phyloP scores from a whole-genome alignment of 2,329 filamentous ascomycete species.

The Dendrostoma leiphaemia region DNA sequence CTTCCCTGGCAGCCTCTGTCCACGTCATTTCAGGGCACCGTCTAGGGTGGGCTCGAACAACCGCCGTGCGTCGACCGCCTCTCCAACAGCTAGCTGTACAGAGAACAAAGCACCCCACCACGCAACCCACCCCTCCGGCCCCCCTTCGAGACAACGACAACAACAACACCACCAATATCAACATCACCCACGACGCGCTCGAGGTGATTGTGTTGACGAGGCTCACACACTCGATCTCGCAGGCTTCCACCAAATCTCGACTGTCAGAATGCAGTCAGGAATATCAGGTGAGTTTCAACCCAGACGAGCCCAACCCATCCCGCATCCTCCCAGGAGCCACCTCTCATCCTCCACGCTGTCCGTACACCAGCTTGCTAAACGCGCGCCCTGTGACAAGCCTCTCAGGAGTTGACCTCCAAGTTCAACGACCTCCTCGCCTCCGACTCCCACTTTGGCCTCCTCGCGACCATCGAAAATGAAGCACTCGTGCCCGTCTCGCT shows the following conservation, averaged over 20 bases:
- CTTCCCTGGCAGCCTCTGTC: no score
- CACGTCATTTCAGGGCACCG: no score
- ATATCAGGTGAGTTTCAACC: slow-evolving; percentile 15
- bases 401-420: slow-evolving; percentile 70
- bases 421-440: slow-evolving; percentile 69
- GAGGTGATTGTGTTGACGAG: neutral
- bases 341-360: neutral
- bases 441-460: slow-evolving; percentile 62
- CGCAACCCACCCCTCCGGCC: no score
- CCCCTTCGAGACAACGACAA: no score
- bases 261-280: slow-evolving; percentile 19
- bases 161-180: no score
- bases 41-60: no score
- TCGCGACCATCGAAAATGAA: slow-evolving; percentile 70
- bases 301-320: no score
- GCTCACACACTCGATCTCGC: neutral
- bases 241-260: no score
- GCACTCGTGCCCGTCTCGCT: slow-evolving; percentile 59
- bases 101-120: no score
- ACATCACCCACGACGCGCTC: neutral
- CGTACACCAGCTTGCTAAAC: neutral
- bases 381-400: slow-evolving; percentile 51
- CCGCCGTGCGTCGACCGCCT: no score
- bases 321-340: neutral
- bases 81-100: no score